Percentiles rank a stretch among this genome's conserved stretches.
Evolutionary conservation across 495 filamentous ascomycete species (phyloP).

Genomic region (Penicillium roqueforti): DNA sequence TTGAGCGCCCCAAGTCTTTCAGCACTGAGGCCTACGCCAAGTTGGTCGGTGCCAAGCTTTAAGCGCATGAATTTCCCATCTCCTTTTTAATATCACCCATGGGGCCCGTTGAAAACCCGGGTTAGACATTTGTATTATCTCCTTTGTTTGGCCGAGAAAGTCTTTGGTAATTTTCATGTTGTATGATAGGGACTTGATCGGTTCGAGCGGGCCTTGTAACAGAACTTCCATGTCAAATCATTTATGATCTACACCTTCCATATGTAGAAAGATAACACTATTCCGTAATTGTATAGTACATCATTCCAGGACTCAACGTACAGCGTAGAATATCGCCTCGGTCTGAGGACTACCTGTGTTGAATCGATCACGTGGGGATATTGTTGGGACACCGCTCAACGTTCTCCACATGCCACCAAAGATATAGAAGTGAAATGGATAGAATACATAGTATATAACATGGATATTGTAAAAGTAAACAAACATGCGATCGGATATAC

Average conservation of each 20-base stretch:
- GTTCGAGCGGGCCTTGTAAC: constrained; percentile 49
- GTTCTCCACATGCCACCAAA: constrained; percentile 19
- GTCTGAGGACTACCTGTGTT: constrained; percentile 27
- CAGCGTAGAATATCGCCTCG: constrained; percentile 16
- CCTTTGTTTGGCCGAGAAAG: constrained; percentile 33
- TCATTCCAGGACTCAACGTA: constrained; percentile 1
- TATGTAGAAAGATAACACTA: not conserved
- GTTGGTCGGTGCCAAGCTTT: constrained; percentile 86
- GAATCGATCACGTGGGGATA: constrained; percentile 25
- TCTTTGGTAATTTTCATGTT: constrained; percentile 38
- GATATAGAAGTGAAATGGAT: not conserved
- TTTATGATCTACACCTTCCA: not conserved
- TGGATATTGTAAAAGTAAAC: not conserved
- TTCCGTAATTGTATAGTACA: not conserved
- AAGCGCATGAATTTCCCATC: constrained; percentile 36
- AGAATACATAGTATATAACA: not conserved
- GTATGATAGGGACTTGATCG: constrained; percentile 46
- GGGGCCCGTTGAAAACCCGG: constrained; percentile 5
- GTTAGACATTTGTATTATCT: constrained; percentile 27
- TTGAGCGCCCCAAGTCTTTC: constrained; percentile 88
- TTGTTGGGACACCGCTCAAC: constrained; percentile 30
- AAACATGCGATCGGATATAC: not conserved
- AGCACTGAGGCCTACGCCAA: constrained; percentile 95
- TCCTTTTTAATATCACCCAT: constrained; percentile 11
- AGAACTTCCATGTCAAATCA: constrained; percentile 34